phyloP scores from a whole-genome alignment of 306 rosid species.

The Urtica urens region DNA sequence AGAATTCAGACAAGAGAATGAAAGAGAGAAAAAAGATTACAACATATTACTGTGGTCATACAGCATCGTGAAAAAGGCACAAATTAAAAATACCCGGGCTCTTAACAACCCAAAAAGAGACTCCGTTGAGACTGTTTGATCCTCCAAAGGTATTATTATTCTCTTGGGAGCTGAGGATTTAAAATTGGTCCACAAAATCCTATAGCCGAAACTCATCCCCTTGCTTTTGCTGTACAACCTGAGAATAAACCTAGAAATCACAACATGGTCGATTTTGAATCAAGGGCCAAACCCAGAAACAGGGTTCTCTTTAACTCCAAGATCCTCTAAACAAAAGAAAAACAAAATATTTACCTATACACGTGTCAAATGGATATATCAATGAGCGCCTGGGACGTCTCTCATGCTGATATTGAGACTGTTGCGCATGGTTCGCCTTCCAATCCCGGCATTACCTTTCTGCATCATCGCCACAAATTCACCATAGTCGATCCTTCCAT shows the following conservation, averaged over 20 bases:
- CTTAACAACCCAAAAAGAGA: conserved; percentile 18
- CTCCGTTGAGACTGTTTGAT: conserved; percentile 5
- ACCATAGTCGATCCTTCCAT: conserved; percentile 88
- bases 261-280: neutral
- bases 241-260: conserved; percentile 17
- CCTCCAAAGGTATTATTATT: too few species aligned
- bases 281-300: too few species aligned
- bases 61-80: conserved; percentile 41
- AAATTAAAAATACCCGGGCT: conserved; percentile 20
- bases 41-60: conserved; percentile 28
- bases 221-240: conserved; percentile 56
- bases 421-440: conserved; percentile 91
- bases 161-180: conserved; percentile 15
- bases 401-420: conserved; percentile 91
- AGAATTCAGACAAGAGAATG: neutral
- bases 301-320: neutral
- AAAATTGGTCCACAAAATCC: conserved; percentile 38
- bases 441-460: conserved; percentile 76
- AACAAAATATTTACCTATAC: conserved; percentile 26
- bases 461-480: conserved; percentile 97
- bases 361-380: conserved; percentile 29
- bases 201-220: conserved; percentile 55
- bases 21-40: conserved; percentile 19
- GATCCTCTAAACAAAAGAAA: neutral
- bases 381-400: conserved; percentile 60